These are phyloP conservation scores for Candida anutae DNA, from an alignment of 1,139 yeast species.

Conservation along the genomic window DNA sequence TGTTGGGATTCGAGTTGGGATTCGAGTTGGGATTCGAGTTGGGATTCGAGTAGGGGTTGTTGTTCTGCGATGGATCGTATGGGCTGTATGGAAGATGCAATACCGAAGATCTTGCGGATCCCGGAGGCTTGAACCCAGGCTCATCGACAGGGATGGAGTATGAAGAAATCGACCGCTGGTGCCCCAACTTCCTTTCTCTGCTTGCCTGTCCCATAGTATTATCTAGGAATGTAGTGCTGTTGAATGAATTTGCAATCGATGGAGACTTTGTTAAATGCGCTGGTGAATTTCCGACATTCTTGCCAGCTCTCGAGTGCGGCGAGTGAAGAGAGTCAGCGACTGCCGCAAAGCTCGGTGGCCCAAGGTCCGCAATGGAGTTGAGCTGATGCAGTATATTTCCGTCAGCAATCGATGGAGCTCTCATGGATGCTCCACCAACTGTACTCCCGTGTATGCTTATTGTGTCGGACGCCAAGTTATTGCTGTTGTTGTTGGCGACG, in stretches of 20 bases:
- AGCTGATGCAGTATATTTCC: slow-evolving; percentile 4
- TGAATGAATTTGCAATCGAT: slow-evolving; percentile 15
- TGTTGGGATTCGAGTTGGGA: slow-evolving; percentile 2
- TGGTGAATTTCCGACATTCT: slow-evolving; percentile 8
- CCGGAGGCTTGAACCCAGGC: slow-evolving; percentile 1
- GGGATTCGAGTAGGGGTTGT: slow-evolving; percentile 1
- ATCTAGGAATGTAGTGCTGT: slow-evolving; percentile 15
- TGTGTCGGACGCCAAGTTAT: slow-evolving; percentile 5
- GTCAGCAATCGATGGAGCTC: slow-evolving; percentile 4
- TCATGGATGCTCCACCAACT: slow-evolving; percentile 2
- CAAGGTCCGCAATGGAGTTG: slow-evolving; percentile 2
- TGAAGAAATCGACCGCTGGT: slow-evolving; percentile 10
- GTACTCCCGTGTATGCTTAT: slow-evolving; percentile 9
- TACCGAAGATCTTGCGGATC: slow-evolving; percentile 4
- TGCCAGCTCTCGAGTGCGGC: slow-evolving; percentile 5
- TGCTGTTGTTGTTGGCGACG: slow-evolving; percentile 3
- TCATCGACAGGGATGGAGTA: slow-evolving; percentile 9
- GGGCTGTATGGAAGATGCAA: slow-evolving; percentile 5
- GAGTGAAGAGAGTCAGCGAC: slow-evolving; percentile 10
- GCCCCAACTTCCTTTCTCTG: slow-evolving; percentile 7
- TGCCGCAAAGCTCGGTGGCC: slow-evolving; percentile 4
- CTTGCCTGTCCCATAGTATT: slow-evolving; percentile 7
- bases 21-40: not conserved
- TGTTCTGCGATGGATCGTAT: slow-evolving; percentile 1
- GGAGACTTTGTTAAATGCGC: slow-evolving; percentile 5